These are phyloP conservation scores for Bodo saltans DNA, from an alignment of 78 protist species.

Conservation along the genomic window DNA sequence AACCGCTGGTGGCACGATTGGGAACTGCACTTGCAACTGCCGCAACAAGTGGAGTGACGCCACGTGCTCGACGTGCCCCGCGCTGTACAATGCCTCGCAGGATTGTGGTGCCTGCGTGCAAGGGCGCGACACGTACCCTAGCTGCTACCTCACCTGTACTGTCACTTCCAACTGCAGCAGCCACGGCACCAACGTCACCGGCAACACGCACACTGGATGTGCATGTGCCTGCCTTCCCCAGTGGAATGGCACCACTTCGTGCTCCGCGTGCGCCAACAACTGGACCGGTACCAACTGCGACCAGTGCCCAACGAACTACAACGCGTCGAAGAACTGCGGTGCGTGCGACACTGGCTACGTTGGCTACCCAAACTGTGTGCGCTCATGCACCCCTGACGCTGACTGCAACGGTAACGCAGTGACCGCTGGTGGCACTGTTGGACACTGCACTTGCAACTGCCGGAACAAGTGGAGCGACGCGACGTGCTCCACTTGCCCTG, in stretches of 20 bases:
- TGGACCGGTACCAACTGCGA: neutral
- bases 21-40: neutral
- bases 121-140: too few species aligned
- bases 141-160: too few species aligned
- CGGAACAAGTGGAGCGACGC: neutral
- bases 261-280: constrained; percentile 21
- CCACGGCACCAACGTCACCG: too few species aligned
- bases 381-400: neutral
- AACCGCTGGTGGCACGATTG: neutral
- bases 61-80: constrained; percentile 2
- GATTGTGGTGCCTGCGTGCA: too few species aligned
- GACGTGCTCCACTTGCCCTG: neutral
- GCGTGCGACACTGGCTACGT: neutral
- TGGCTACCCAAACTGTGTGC: neutral
- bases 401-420: neutral
- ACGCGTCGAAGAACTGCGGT: neutral
- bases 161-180: neutral
- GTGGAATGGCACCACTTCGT: too few species aligned
- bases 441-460: neutral
- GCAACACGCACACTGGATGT: neutral
- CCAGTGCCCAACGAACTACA: neutral
- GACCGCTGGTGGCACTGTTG: neutral
- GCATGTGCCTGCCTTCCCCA: neutral
- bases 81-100: too few species aligned
- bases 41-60: constrained; percentile 15